Percentiles rank a stretch among this genome's conserved stretches.
These are phyloP conservation scores for Aspergillus leporis DNA, from an alignment of 495 filamentous ascomycete species.

Conservation along the genomic window DNA sequence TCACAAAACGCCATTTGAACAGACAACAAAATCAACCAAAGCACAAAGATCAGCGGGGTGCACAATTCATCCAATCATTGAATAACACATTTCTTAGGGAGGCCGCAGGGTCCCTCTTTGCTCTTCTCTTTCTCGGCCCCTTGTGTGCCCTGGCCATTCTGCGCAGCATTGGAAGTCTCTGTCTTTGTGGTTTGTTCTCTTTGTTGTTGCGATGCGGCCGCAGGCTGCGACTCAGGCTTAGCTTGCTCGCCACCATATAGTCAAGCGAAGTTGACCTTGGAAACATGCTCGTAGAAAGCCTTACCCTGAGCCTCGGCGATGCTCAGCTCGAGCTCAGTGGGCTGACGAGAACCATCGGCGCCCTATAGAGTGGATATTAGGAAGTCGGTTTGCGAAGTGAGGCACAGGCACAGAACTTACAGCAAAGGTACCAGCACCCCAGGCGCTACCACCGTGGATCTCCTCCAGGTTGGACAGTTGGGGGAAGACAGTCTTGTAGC, in stretches of 20 bases:
- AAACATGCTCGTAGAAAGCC: conserved; percentile 77
- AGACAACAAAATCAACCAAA: neutral
- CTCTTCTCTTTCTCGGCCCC: conserved; percentile 40
- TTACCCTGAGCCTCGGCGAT: conserved; percentile 82
- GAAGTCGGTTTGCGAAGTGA: neutral
- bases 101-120: conserved; percentile 63
- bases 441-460: conserved; percentile 81
- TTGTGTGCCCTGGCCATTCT: conserved; percentile 26
- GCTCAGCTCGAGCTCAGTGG: conserved; percentile 68
- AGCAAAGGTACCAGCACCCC: conserved; percentile 94
- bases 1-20: conserved; percentile 16
- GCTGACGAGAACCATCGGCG: conserved; percentile 78
- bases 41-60: conserved; percentile 14
- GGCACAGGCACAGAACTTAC: conserved; percentile 41
- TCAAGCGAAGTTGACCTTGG: conserved; percentile 77
- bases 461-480: conserved; percentile 67
- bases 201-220: conserved; percentile 23
- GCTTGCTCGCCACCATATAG: conserved; percentile 64
- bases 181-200: conserved; percentile 4
- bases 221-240: conserved; percentile 34
- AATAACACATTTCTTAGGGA: conserved; percentile 68
- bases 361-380: conserved; percentile 34
- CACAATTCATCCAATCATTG: conserved; percentile 37
- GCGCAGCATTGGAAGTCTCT: conserved; percentile 19
- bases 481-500: conserved; percentile 79